phyloP scores from a whole-genome alignment of 768 basidiomycete species.

The Cytidiella melzeri region DNA sequence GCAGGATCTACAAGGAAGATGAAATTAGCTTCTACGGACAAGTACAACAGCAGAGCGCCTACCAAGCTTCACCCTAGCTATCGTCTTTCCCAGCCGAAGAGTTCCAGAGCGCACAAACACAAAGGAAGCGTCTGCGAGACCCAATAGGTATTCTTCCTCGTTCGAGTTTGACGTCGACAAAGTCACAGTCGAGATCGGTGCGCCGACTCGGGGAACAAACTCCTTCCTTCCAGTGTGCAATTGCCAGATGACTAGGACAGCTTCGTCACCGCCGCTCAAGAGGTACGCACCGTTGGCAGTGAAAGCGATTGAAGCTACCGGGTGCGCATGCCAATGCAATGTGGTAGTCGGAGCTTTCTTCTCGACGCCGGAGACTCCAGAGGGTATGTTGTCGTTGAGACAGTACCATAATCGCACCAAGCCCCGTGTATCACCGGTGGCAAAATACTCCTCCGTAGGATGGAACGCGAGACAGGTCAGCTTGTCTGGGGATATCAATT shows the following conservation, averaged over 20 bases:
- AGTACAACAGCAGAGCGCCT: slow-evolving; percentile 17
- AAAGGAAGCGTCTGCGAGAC: slow-evolving; percentile 76
- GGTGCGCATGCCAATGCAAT: slow-evolving; percentile 96
- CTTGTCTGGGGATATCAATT: slow-evolving; percentile 74
- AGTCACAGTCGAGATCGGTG: slow-evolving; percentile 70
- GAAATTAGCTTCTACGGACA: slow-evolving; percentile 1
- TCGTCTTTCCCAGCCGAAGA: slow-evolving; percentile 65
- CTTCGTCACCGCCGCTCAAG: slow-evolving; percentile 91
- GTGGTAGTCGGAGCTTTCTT: slow-evolving; percentile 79
- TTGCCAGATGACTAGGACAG: slow-evolving; percentile 97
- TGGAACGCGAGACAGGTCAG: slow-evolving; percentile 86
- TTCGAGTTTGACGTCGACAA: slow-evolving; percentile 41
- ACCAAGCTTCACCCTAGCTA: slow-evolving; percentile 78
- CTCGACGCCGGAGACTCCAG: slow-evolving; percentile 54
- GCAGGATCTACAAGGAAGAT: slow-evolving; percentile 29
- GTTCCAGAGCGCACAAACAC: slow-evolving; percentile 67
- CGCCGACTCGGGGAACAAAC: slow-evolving; percentile 88
- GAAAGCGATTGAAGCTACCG: slow-evolving; percentile 82
- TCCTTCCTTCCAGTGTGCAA: slow-evolving; percentile 83
- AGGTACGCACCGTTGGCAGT: slow-evolving; percentile 89
- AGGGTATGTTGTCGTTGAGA: slow-evolving; percentile 50
- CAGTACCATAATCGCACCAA: slow-evolving; percentile 91
- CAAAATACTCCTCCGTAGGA: slow-evolving; percentile 89
- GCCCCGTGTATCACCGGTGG: slow-evolving; percentile 86
- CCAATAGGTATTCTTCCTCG: slow-evolving; percentile 85